Base-by-base conservation (phyloP, 208 protist species). In the Endotrypanum monterogeii region DNA sequence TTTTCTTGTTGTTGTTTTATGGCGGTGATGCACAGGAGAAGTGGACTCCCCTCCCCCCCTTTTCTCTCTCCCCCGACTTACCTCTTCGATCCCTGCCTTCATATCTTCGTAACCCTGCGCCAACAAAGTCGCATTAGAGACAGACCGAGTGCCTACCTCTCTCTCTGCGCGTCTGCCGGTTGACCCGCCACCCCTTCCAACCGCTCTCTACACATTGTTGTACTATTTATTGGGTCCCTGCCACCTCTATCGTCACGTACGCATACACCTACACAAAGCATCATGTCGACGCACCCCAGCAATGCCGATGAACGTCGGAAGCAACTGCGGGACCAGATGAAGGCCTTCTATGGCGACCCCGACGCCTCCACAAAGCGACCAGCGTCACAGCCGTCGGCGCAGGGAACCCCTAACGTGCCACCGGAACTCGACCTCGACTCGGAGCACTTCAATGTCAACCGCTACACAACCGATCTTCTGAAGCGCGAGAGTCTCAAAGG, bases 401-500 rank as follows among this genome's bases (percentile, higher is more conserved):
- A 70, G 46, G 54, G 78, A 48, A 67, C 60, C 73, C 73, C 67
- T 7, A 77, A 76, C 41, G 80, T 89, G 25, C 69, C 88, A 12
- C 89, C 89, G 1, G 83, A 89, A 73, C 80, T 97, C 74, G 85
- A 94, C 74, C 65, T 97, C 3, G 89, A 94, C 85, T 95, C 90
- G 55, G 89, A 95, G 75, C 88, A 86, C 76, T 97, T 97, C 79
- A 89, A 89, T 69, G 88, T 95, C 0, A 68, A 67, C 35, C 80
- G 86, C 63, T 97, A 97, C 86, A 93, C 88, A 23, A 94, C 92
- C 1, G 83, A 94, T 16, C 74, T 97, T 8, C 83, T 97, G 11
- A 90, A 86, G 12, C 73, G 80, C 4, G 86, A 94, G 63, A 91
- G 78, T 68, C 74, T 97, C 3, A 86, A 89, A 55, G 92, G 89